These are phyloP conservation scores for Wallacemonas sp. DNA, from an alignment of 208 protist genomes.

Conservation along the genomic window DNA sequence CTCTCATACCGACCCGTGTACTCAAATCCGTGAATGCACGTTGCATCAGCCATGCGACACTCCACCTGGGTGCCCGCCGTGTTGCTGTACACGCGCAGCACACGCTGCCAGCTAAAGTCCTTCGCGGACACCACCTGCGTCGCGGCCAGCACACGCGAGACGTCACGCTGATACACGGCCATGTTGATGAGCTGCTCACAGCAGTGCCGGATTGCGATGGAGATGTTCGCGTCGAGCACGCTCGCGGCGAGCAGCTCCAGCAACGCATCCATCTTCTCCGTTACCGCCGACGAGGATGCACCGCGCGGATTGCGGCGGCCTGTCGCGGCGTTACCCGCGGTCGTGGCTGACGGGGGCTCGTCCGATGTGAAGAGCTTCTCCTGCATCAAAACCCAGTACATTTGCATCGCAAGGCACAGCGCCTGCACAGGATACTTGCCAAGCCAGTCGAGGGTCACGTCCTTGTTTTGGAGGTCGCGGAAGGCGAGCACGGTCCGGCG, in stretches of 20 bases:
- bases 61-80: slow-evolving; percentile 52
- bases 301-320: slow-evolving; percentile 11
- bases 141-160: slow-evolving; percentile 76
- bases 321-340: neutral
- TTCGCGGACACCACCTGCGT: slow-evolving; percentile 40
- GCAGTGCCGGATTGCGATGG: slow-evolving; percentile 74
- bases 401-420: slow-evolving; percentile 90
- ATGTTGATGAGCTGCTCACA: slow-evolving; percentile 98
- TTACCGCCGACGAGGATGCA: slow-evolving; percentile 24
- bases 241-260: slow-evolving; percentile 80
- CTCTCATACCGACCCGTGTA: slow-evolving; percentile 98
- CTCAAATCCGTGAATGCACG: slow-evolving; percentile 98
- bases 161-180: slow-evolving; percentile 98
- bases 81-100: slow-evolving; percentile 93
- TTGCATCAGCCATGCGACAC: slow-evolving; percentile 97
- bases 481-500: slow-evolving; percentile 49
- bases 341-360: neutral
- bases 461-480: slow-evolving; percentile 23
- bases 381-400: slow-evolving; percentile 91
- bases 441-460: slow-evolving; percentile 86
- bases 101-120: slow-evolving; percentile 97
- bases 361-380: slow-evolving; percentile 55
- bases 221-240: slow-evolving; percentile 32
- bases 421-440: slow-evolving; percentile 91
- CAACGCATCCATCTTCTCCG: slow-evolving; percentile 76